phyloP scores from a whole-genome alignment of 176 grass and related monocot genomes.

The Oryza brachyantha region DNA sequence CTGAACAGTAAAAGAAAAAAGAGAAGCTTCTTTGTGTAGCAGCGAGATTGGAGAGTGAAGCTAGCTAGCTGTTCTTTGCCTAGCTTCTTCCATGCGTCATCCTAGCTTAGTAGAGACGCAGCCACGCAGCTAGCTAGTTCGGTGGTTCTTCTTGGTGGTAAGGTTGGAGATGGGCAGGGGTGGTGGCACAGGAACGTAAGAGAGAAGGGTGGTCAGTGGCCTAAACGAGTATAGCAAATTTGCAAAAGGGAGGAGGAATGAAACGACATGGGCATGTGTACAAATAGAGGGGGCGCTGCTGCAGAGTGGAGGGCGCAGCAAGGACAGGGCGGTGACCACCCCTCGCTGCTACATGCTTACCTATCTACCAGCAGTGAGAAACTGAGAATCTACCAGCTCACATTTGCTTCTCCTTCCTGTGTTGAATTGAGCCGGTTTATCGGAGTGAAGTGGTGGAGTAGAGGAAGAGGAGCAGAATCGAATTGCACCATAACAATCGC shows the following conservation, averaged over 20 bases:
- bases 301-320: conserved; percentile 32
- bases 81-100: not conserved
- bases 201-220: conserved; percentile 8
- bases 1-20: not conserved
- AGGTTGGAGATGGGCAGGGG: conserved; percentile 5
- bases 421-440: not conserved
- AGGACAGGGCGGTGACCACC: conserved; percentile 27
- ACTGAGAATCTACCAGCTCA: not conserved
- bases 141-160: conserved; percentile 1
- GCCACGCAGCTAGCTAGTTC: not conserved
- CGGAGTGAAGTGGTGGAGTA: not conserved
- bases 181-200: not conserved
- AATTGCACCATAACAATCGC: conserved; percentile 47
- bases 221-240: conserved; percentile 8
- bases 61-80: not conserved
- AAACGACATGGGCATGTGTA: conserved; percentile 35
- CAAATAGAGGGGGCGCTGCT: conserved; percentile 20
- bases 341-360: conserved; percentile 12
- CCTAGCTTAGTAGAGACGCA: not conserved
- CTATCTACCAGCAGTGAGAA: too few relatives aligned
- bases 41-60: conserved; percentile 9
- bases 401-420: not conserved
- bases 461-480: not conserved
- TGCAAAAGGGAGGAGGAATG: conserved; percentile 22
- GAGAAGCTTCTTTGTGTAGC: not conserved